Evolutionary conservation across 257 asterid genomes (phyloP).

Genomic region (Anisodus acutangulus): DNA sequence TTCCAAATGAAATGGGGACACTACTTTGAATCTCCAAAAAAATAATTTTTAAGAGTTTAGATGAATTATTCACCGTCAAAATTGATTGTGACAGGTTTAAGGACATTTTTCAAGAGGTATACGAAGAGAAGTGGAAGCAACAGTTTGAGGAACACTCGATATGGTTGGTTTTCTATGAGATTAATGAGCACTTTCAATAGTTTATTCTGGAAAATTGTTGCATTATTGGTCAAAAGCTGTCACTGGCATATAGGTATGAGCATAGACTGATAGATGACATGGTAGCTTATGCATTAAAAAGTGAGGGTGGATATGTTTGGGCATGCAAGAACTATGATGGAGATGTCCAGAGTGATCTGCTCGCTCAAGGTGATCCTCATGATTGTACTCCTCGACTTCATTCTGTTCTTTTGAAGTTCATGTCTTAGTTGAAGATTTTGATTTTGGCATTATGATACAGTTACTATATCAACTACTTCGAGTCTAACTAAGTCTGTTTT

Average conservation of each 20-base stretch:
- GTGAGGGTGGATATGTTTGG: slow-evolving; percentile 97
- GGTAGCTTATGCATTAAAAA: slow-evolving; percentile 94
- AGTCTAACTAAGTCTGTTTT: neutral
- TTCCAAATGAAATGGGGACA: neutral
- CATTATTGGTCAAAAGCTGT: slow-evolving; percentile 25
- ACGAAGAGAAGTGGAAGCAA: slow-evolving; percentile 78
- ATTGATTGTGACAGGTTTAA: slow-evolving; percentile 57
- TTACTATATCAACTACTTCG: neutral
- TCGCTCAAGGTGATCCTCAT: slow-evolving; percentile 78
- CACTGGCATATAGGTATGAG: slow-evolving; percentile 69
- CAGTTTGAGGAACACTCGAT: slow-evolving; percentile 82
- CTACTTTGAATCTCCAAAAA: neutral
- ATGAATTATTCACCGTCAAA: neutral
- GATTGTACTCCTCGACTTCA: neutral
- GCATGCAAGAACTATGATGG: slow-evolving; percentile 98
- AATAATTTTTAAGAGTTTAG: neutral
- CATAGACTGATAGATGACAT: slow-evolving; percentile 96
- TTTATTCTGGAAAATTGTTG: neutral
- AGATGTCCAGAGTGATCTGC: slow-evolving; percentile 95
- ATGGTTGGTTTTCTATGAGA: slow-evolving; percentile 55
- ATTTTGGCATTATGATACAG: neutral
- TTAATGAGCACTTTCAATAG: neutral
- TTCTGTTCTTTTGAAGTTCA: neutral
- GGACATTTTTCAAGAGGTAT: slow-evolving; percentile 93
- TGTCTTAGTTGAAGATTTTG: slow-evolving; percentile 18